Percentiles rank a stretch among this genome's conserved stretches.
These are phyloP conservation scores for Mycena vitilis DNA, from an alignment of 768 basidiomycete genomes.

Conservation along the genomic window DNA sequence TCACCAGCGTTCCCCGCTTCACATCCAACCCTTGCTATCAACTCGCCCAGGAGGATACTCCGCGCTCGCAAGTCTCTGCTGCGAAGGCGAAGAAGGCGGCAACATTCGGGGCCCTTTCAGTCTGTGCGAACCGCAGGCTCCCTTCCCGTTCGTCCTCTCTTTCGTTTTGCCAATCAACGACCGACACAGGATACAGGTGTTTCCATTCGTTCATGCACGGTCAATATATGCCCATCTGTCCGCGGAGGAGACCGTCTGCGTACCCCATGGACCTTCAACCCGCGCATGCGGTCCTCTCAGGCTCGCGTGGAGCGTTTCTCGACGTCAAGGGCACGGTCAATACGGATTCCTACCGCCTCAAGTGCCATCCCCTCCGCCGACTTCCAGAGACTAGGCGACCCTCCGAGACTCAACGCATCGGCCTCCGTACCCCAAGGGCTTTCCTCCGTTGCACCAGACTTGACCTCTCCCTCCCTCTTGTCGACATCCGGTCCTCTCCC, in stretches of 20 bases:
- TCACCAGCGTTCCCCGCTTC: background rate
- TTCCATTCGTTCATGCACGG: slow-evolving; percentile 19
- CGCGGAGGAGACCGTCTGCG: slow-evolving; percentile 13
- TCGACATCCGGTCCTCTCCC: slow-evolving; percentile 9
- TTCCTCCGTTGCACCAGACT: background rate
- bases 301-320: slow-evolving; percentile 18
- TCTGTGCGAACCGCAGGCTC: slow-evolving; percentile 17
- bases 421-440: slow-evolving; percentile 8
- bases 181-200: slow-evolving; percentile 7
- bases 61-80: background rate
- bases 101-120: slow-evolving; percentile 29
- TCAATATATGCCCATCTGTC: background rate
- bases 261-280: slow-evolving; percentile 14
- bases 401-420: background rate
- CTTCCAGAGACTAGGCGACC: background rate
- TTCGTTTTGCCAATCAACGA: background rate
- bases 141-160: slow-evolving; percentile 29
- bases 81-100: slow-evolving; percentile 30
- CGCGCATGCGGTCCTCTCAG: slow-evolving; percentile 21
- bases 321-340: slow-evolving; percentile 16
- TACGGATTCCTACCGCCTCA: slow-evolving; percentile 8
- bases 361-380: slow-evolving; percentile 2
- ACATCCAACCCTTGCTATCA: background rate
- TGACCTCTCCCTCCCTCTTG: background rate
- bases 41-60: background rate